Evolutionary conservation across 371 early-diverging fungal genomes (phyloP), one percentile per base, ranked within the genome.

Genomic region (Mucor velutinosus): DNA sequence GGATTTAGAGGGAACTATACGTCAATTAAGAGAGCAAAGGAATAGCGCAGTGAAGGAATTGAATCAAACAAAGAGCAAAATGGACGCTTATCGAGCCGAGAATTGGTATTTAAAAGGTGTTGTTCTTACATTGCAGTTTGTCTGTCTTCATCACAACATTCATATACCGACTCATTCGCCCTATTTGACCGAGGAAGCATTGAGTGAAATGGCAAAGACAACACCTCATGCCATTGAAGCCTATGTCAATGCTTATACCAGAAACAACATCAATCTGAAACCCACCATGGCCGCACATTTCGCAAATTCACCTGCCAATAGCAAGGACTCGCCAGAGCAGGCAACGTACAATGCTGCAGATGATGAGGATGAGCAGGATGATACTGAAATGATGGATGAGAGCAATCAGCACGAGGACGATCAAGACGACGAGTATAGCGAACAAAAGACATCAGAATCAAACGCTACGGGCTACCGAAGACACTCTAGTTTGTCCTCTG

Each of bases 1-100:
- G 30, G 81, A 87, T 7, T 73, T 93, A 10, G 92, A 93, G 67
- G 76, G 70, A 29, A 81, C 85, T 4, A 88, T 93, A 62, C 79
- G 84, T 56, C 82, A 83, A n/a, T 74, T 93, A 29, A 77, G 85
- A 41, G 87, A 89, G 33, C 82, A 76, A 58, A 74, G 83, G 41
- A 73, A 82, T 47, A 68, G 74, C 30, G 60, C 74, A 4, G 35
- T 64, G 0, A 67, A 78, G 41, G 90, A 90, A 59, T 67, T 82
- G 19, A 57, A 76, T 27, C 70, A 77, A 49, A 74, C 86, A 33
- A 82, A 82, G 33, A 67, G 64, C 32, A 71, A 77, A 27, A 66
- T 89, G 37, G 87, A 89, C 25, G 62, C 81, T 14, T 84, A 84
- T 37, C 76, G 83, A 58, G 73, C 80, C 19, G 91, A 92, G 39